These are phyloP conservation scores for Coemansia sp. DNA, from an alignment of 192 early-diverging fungal genomes.

Conservation along the genomic window DNA sequence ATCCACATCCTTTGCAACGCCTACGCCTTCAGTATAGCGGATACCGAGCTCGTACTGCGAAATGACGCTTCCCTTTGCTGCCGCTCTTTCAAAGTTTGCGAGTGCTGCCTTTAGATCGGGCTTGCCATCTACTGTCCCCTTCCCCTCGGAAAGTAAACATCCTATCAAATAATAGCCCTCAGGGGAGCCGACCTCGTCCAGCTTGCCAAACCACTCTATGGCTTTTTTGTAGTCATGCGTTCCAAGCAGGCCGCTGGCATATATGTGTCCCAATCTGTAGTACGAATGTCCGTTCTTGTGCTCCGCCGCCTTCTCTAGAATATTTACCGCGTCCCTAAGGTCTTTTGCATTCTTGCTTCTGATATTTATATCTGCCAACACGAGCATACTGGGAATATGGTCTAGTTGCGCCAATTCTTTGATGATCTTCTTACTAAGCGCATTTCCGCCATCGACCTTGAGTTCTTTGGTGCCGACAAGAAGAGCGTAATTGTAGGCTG, in stretches of 20 bases:
- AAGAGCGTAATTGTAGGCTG: constrained; percentile 28
- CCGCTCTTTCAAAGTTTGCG: constrained; percentile 32
- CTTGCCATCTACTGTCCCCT: constrained; percentile 12
- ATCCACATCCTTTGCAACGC: constrained; percentile 16
- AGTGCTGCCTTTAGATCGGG: constrained; percentile 28
- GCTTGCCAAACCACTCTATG: constrained; percentile 22
- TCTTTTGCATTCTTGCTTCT: constrained; percentile 5
- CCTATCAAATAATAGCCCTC: constrained; percentile 38
- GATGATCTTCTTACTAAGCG: constrained; percentile 24
- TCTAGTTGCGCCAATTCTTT: constrained; percentile 15
- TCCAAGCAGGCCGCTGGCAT: constrained; percentile 12
- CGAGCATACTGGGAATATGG: constrained; percentile 21
- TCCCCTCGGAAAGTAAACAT: constrained; percentile 21
- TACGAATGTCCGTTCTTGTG: constrained; percentile 6
- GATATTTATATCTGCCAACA: constrained; percentile 21
- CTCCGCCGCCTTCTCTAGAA: constrained; percentile 28
- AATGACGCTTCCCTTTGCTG: constrained; percentile 23
- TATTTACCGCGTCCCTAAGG: constrained; percentile 5
- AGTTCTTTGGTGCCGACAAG: constrained; percentile 21
- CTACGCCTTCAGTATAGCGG: constrained; percentile 30
- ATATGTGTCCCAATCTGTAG: constrained; percentile 27
- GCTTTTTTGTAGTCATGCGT: constrained; percentile 14
- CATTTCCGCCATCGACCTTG: neutral
- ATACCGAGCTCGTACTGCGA: constrained; percentile 43
- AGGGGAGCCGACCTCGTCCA: constrained; percentile 9